phyloP scores from a whole-genome alignment of 2,329 filamentous ascomycete genomes.

The Didymella segeticola region DNA sequence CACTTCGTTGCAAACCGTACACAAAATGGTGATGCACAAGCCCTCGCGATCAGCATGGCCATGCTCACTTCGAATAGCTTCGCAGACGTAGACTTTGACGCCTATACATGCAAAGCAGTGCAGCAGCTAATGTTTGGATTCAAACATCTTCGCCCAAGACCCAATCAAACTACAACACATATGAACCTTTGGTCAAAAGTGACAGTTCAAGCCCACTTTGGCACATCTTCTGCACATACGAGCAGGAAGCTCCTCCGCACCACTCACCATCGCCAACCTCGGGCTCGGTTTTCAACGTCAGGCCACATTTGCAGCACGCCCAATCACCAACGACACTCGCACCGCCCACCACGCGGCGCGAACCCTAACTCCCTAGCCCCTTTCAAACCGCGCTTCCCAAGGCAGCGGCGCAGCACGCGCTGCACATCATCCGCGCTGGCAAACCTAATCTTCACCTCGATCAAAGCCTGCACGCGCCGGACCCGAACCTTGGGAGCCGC shows the following conservation, averaged over 20 bases:
- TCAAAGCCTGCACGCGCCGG: conserved; percentile 1
- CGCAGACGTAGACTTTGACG: not conserved
- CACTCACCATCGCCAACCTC: not conserved
- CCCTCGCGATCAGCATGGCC: not conserved
- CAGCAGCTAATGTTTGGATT: not conserved
- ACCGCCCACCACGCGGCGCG: conserved; percentile 5
- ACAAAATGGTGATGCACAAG: not conserved
- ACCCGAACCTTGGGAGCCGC: conserved; percentile 3
- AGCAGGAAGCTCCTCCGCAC: conserved; percentile 8
- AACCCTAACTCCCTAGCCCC: conserved; percentile 10
- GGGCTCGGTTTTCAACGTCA: not conserved
- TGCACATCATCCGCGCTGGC: conserved; percentile 16
- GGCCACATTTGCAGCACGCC: not conserved
- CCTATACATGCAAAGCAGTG: not conserved
- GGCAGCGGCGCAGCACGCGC: conserved; percentile 3
- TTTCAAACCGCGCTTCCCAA: not conserved
- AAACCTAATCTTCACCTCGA: conserved; percentile 20
- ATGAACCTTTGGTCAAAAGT: not conserved
- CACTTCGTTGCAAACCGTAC: not conserved
- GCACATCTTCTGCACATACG: not conserved
- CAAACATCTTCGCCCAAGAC: not conserved
- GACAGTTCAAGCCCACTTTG: not conserved
- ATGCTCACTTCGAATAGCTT: not conserved
- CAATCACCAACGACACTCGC: not conserved
- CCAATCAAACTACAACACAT: not conserved